These are phyloP conservation scores for Aristolochia fimbriata DNA, from an alignment of 164 flowering plant species.

Conservation along the genomic window DNA sequence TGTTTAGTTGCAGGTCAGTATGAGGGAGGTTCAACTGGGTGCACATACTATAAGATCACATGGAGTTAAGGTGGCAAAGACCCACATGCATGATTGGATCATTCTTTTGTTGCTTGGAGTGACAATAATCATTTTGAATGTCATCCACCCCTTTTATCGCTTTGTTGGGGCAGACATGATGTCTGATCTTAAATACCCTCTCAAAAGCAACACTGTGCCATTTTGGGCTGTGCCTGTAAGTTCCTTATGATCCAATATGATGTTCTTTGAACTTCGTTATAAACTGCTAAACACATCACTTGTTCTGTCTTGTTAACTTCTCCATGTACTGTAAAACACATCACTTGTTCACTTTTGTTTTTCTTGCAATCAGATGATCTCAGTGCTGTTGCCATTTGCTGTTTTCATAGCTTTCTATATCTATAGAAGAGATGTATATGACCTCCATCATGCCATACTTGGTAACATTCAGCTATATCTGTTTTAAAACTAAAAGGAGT, in stretches of 20 bases:
- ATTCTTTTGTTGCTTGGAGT: conserved; percentile 60
- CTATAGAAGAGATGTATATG: conserved; percentile 59
- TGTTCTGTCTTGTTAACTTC: neutral
- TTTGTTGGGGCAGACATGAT: conserved; percentile 84
- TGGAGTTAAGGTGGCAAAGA: conserved; percentile 59
- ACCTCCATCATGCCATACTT: conserved; percentile 65
- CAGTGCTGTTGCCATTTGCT: conserved; percentile 38
- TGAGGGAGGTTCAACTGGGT: conserved; percentile 56
- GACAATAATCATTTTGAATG: conserved; percentile 42
- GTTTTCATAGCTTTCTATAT: conserved; percentile 38
- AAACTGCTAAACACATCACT: neutral
- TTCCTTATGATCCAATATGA: neutral
- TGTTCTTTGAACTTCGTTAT: neutral
- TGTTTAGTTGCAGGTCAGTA: neutral
- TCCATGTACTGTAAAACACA: too few relatives aligned
- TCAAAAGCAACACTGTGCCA: conserved; percentile 26
- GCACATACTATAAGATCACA: conserved; percentile 67
- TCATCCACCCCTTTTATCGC: conserved; percentile 82
- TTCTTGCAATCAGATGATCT: conserved; percentile 26
- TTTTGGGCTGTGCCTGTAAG: conserved; percentile 32
- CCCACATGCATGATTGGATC: conserved; percentile 83
- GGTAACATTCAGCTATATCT: conserved; percentile 25
- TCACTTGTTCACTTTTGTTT: neutral
- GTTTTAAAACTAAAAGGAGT: neutral
- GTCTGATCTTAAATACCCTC: conserved; percentile 45